Evolutionary conservation across 495 filamentous ascomycete species (phyloP).

Genomic region (Hypoxylon fragiforme): DNA sequence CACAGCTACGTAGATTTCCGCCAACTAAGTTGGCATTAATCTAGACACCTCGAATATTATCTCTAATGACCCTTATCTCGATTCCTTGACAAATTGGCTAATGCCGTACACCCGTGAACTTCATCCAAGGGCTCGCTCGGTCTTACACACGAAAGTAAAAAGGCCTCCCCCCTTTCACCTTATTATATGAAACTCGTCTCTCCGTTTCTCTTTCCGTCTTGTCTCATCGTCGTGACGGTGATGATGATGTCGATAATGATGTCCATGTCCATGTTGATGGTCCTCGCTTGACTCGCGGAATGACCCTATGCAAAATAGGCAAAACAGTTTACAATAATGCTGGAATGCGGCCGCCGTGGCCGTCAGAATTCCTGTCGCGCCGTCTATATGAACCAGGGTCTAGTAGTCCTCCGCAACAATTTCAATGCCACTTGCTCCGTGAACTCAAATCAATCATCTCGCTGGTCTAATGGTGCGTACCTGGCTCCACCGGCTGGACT

Average conservation of each 20-base stretch:
- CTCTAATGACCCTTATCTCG: slow-evolving; percentile 18
- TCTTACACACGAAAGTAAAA: slow-evolving; percentile 12
- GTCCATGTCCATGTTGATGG: no score
- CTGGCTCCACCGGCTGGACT: slow-evolving; percentile 38
- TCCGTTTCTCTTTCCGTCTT: slow-evolving; percentile 10
- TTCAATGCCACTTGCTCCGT: slow-evolving; percentile 18
- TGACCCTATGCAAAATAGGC: slow-evolving; percentile 22
- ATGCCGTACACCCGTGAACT: background rate
- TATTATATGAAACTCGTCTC: slow-evolving; percentile 16
- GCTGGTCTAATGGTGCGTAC: slow-evolving; percentile 49
- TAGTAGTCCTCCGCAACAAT: slow-evolving; percentile 18
- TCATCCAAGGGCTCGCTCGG: slow-evolving; percentile 4
- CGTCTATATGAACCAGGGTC: slow-evolving; percentile 43
- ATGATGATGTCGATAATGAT: no score
- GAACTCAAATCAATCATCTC: slow-evolving; percentile 45
- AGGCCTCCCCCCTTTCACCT: slow-evolving; percentile 6
- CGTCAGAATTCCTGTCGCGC: slow-evolving; percentile 22
- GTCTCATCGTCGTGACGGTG: slow-evolving; percentile 13
- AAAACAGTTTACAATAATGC: slow-evolving; percentile 28
- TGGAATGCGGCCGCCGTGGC: slow-evolving; percentile 20
- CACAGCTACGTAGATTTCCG: background rate
- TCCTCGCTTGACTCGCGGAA: slow-evolving; percentile 8
- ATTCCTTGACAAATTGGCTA: no score
- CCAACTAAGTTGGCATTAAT: slow-evolving; percentile 18
- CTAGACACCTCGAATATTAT: slow-evolving; percentile 14